Evolutionary conservation across 1,139 yeast genomes (phyloP).

Genomic region (Suzukiozyma palmioleophila): DNA sequence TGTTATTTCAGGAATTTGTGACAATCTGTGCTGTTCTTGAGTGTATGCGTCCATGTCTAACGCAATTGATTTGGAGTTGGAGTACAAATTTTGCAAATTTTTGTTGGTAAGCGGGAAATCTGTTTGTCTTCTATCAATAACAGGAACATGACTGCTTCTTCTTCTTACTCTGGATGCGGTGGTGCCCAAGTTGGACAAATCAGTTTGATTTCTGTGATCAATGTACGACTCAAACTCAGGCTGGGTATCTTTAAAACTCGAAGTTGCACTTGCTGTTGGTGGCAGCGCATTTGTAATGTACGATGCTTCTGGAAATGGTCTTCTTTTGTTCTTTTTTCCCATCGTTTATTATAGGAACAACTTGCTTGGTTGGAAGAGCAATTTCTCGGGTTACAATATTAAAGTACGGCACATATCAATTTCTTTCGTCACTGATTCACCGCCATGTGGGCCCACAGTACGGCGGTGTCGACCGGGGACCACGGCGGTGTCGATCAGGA

Average conservation of each 20-base stretch:
- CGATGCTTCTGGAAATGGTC: background rate
- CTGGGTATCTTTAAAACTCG: background rate
- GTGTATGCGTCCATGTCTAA: slow-evolving; percentile 39
- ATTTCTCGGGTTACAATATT: too few species aligned
- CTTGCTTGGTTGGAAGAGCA: background rate
- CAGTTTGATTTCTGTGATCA: slow-evolving; percentile 30
- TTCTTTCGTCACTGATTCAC: too few species aligned
- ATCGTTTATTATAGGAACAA: background rate
- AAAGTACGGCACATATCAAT: too few species aligned
- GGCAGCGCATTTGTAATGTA: background rate
- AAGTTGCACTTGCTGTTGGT: background rate
- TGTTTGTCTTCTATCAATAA: slow-evolving; percentile 4
- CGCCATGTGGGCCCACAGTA: too few species aligned
- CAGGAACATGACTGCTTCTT: slow-evolving; percentile 14
- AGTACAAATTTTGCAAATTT: slow-evolving; percentile 28
- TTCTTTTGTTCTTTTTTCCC: slow-evolving; percentile 2
- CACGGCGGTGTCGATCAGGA: too few species aligned
- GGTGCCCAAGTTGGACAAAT: slow-evolving; percentile 26
- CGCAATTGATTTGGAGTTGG: slow-evolving; percentile 16
- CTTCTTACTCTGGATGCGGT: slow-evolving; percentile 32
- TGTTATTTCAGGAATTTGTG: slow-evolving; percentile 8
- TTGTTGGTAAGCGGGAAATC: slow-evolving; percentile 34
- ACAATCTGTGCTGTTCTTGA: slow-evolving; percentile 27
- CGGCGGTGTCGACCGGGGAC: too few species aligned
- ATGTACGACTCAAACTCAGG: slow-evolving; percentile 15